Percentiles rank a stretch among this genome's conserved stretches.
These are phyloP conservation scores for Datura wrightii DNA, from an alignment of 257 asterid genomes.

Conservation along the genomic window DNA sequence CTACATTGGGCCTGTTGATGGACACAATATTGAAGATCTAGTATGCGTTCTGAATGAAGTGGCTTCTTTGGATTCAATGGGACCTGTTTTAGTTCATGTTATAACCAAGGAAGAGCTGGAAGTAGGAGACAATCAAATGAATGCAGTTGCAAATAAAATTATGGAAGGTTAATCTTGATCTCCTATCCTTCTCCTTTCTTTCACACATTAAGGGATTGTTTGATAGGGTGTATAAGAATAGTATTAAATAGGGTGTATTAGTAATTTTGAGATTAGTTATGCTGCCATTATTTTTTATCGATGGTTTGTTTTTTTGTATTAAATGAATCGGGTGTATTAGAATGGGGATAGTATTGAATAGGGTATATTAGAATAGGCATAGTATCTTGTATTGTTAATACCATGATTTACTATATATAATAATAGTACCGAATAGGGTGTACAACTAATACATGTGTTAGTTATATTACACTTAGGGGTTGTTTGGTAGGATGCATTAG, in stretches of 20 bases:
- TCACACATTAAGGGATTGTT: background rate
- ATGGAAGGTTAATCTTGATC: conserved; percentile 46
- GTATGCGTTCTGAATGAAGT: conserved; percentile 79
- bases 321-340: background rate
- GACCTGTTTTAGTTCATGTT: conserved; percentile 90
- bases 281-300: background rate
- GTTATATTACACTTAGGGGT: too few relatives aligned
- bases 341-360: too few relatives aligned
- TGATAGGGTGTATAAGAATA: background rate
- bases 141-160: conserved; percentile 37
- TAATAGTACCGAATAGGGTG: too few relatives aligned
- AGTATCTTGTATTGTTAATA: too few relatives aligned
- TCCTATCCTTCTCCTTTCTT: conserved; percentile 2
- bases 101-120: conserved; percentile 63
- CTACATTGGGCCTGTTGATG: conserved; percentile 94
- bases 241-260: background rate
- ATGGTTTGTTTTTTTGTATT: background rate
- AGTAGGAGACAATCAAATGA: conserved; percentile 42
- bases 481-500: too few relatives aligned
- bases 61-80: conserved; percentile 85
- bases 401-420: too few relatives aligned
- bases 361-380: too few relatives aligned
- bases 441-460: too few relatives aligned
- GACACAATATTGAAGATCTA: conserved; percentile 89
- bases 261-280: background rate